Evolutionary conservation across 2,329 filamentous ascomycete genomes (phyloP).

Genomic region (Alternaria brassicicola): DNA sequence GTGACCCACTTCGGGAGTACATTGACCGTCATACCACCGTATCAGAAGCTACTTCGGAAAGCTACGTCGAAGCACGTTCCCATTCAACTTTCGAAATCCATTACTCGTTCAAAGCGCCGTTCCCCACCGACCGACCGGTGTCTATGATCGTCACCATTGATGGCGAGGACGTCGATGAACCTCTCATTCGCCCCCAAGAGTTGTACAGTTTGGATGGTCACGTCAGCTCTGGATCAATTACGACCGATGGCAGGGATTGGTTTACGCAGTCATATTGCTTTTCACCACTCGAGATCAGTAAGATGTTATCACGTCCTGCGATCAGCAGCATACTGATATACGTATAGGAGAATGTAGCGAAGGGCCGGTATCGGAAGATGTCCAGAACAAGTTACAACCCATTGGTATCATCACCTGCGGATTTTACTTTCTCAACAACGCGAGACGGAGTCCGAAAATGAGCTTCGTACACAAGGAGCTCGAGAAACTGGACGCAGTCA

Average conservation of each 20-base stretch:
- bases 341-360: neutral
- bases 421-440: slow-evolving; percentile 17
- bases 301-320: neutral
- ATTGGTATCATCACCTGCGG: slow-evolving; percentile 22
- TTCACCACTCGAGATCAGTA: slow-evolving; percentile 14
- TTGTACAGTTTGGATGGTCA: slow-evolving; percentile 6
- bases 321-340: neutral
- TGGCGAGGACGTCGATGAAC: slow-evolving; percentile 18
- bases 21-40: slow-evolving; percentile 19
- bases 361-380: neutral
- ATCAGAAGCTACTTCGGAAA: slow-evolving; percentile 16
- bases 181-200: slow-evolving; percentile 7
- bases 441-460: neutral
- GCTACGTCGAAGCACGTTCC: slow-evolving; percentile 37
- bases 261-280: slow-evolving; percentile 23
- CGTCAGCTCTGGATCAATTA: slow-evolving; percentile 8
- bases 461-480: slow-evolving; percentile 16
- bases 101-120: slow-evolving; percentile 15
- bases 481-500: slow-evolving; percentile 20
- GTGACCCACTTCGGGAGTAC: slow-evolving; percentile 28
- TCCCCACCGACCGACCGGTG: slow-evolving; percentile 15
- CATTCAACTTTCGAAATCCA: slow-evolving; percentile 27
- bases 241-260: slow-evolving; percentile 2
- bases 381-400: slow-evolving; percentile 5
- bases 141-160: slow-evolving; percentile 23